These are phyloP conservation scores for Candolleomyces efflorescens DNA, from an alignment of 768 basidiomycete species.

Conservation along the genomic window DNA sequence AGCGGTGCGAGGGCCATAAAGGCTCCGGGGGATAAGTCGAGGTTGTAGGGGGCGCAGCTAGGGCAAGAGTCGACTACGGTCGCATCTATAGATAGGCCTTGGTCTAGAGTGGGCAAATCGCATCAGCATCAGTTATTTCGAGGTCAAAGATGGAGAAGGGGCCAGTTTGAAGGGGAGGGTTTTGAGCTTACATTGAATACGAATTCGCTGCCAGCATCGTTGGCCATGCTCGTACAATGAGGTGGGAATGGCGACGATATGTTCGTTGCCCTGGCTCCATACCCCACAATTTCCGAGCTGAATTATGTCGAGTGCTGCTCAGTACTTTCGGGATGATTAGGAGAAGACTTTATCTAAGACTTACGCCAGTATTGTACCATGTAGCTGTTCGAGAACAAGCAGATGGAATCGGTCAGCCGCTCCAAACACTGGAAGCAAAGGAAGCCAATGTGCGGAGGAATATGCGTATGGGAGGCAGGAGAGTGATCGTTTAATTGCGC, in stretches of 20 bases:
- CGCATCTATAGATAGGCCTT: slow-evolving; percentile 19
- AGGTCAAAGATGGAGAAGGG: background rate
- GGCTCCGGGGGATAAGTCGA: slow-evolving; percentile 25
- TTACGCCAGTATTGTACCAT: slow-evolving; percentile 19
- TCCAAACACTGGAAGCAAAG: no score
- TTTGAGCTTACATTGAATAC: slow-evolving; percentile 21
- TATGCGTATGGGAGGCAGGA: no score
- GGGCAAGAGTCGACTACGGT: slow-evolving; percentile 26
- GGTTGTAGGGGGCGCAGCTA: slow-evolving; percentile 19
- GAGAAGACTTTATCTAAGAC: background rate
- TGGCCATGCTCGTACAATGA: slow-evolving; percentile 15
- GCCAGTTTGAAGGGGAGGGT: background rate
- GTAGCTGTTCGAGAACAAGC: slow-evolving; percentile 15
- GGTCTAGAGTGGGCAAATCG: slow-evolving; percentile 12
- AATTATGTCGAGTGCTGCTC: background rate
- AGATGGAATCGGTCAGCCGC: slow-evolving; percentile 6
- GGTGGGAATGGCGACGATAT: slow-evolving; percentile 21
- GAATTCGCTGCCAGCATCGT: slow-evolving; percentile 20
- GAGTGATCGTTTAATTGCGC: background rate
- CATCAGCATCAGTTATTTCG: no score
- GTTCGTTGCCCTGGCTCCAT: slow-evolving; percentile 15
- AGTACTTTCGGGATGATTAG: background rate
- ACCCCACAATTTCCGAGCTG: slow-evolving; percentile 23
- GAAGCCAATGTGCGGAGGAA: no score
- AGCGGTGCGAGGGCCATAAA: slow-evolving; percentile 25